Evolutionary conservation across 2,329 filamentous ascomycete genomes (phyloP), one percentile per base, ranked within the genome.

Genomic region (Clonostachys solani): DNA sequence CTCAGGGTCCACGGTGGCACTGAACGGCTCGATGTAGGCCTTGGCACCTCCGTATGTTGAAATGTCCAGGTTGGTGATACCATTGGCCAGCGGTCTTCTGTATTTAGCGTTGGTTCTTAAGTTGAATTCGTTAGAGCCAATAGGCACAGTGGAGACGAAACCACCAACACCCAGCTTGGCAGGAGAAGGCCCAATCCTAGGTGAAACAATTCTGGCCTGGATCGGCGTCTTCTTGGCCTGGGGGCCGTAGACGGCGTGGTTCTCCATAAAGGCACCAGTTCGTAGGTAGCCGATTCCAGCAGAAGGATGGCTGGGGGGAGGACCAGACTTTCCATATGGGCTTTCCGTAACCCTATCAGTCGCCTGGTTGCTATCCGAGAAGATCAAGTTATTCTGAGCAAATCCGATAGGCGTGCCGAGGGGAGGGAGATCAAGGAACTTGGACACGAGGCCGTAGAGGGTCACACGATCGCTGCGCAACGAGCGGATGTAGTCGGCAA

Each of bases 221-320:
- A 76, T 66, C 6, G 78, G 73, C 6, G 72, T 56, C 50, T 73
- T 74, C 23, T 68, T 53, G 46, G 60, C 67, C 58, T 83, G 81
- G 10, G 81, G 81, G 3, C 81, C 81, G 55, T 83, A 83, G 18
- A 81, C 54, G 3, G 81, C 75, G 59, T 84, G 80, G 60, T 84
- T 84, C 49, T 80, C 74, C 55, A 79, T 63, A 60, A 70, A 79
- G 37, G 73, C 69, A 36, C 63, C 63, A 2, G 79, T 81, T 45
- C 81, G 76, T 48, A 84, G 66, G 62, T 84, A 84, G 46, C 80
- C 81, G 45, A 84, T 68, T 49, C 81, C 81, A 33, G 77, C 81
- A 13, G 81, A 84, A 5, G 81, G 81, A 53, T 84, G 81, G 17
- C 77, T 81, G 8, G 71, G 67, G 1, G 81, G 81, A n/a, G 81